Base-by-base conservation (phyloP, 1,139 yeast species). In the Geotrichum siamense region DNA sequence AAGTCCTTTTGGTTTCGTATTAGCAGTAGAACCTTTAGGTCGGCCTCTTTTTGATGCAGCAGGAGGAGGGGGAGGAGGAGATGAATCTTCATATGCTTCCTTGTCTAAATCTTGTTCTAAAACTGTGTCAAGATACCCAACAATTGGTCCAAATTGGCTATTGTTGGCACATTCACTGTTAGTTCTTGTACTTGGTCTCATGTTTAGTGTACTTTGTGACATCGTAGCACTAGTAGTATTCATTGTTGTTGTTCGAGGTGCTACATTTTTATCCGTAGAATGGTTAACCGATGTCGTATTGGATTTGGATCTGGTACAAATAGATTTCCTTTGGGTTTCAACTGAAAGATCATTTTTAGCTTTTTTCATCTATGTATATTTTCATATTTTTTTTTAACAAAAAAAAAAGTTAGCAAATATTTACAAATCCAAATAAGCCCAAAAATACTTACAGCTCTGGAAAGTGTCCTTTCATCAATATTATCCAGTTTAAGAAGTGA, bases 401-500 rank as follows among this genome's bases (percentile, higher is more conserved):
- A 29, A 12, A 8, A 5, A 8, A 19, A 17, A 13, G 34, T 38
- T 37, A 41, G 38, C 10, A 27, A 6, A 6, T 6, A 22, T 13
- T 13, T 25, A 27, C n/a, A 23, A 3, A 16, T 21, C 21, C 16
- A 15, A 26, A 17, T 26, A 16, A 26, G 20, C 19, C 9, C 23
- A 33, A 20, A 35, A 4, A 4, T 3, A 34, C 47, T 22, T 43
- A 43, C 47, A 3, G 39, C 43, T 21, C 39, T 39, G 9, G 38
- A 41, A 19, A 43, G 23, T 8, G 43, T 39, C 16, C 13, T 34
- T 22, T 48, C 50, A 29, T 64, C 56, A 6, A 64, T 55, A 13
- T 65, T 65, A 9, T 65, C 68, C 39, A 67, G 60, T 17, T 71
- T 64, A 48, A 78, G 61, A 44, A 89, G 65, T 48, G 76, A 64